Evolutionary conservation across 78 protist species (phyloP).

Genomic region (Trichosphaerium sp.): DNA sequence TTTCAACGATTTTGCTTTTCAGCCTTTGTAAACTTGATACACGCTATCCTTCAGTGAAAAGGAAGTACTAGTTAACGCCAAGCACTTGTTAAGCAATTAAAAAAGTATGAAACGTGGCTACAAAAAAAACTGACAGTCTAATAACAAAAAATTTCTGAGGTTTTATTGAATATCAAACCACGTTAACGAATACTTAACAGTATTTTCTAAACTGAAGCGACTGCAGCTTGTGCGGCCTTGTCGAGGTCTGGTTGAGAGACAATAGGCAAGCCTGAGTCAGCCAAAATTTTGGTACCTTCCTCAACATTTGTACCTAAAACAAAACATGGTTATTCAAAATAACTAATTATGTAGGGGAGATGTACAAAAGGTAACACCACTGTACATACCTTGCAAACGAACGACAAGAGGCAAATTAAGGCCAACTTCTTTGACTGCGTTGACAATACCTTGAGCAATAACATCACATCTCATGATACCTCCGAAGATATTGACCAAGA

Average conservation of each 20-base stretch:
- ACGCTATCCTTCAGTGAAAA: no score
- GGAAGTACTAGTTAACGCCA: no score
- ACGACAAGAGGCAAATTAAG: constrained; percentile 61
- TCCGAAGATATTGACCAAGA: constrained; percentile 89
- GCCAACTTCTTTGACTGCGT: constrained; percentile 56
- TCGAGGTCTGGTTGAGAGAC: constrained; percentile 69
- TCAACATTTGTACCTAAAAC: constrained; percentile 69
- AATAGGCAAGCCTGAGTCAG: constrained; percentile 56
- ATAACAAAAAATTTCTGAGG: no score
- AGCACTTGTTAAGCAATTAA: no score
- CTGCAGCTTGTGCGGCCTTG: constrained; percentile 79
- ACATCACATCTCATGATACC: constrained; percentile 87
- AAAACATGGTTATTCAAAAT: background rate
- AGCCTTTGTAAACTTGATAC: no score
- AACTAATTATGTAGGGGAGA: background rate
- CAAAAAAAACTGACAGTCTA: no score
- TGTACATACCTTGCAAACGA: constrained; percentile 45
- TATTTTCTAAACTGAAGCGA: no score
- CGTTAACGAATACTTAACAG: no score
- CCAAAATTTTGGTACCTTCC: constrained; percentile 61
- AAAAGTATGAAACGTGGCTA: no score
- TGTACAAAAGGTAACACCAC: background rate
- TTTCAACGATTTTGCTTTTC: no score
- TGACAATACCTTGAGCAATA: constrained; percentile 81
- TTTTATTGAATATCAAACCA: no score